A percentile compares a stretch with the other conserved stretches of the same genome.
Evolutionary conservation across 495 filamentous ascomycete species (phyloP).

Genomic region (Xylaria nigripes): DNA sequence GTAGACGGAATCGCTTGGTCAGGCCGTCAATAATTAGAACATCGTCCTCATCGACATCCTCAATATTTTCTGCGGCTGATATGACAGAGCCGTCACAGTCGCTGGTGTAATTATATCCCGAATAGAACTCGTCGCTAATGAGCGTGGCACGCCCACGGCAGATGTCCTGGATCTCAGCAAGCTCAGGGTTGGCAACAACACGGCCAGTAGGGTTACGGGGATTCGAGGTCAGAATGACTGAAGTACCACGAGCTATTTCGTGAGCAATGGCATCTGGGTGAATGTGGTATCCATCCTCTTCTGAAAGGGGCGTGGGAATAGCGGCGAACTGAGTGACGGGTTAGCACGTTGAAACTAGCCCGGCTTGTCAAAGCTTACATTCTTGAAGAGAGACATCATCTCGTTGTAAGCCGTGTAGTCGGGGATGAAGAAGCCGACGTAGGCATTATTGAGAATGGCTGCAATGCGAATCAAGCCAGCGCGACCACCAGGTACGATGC

Average conservation of each 20-base stretch:
- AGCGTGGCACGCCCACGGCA: slow-evolving; percentile 84
- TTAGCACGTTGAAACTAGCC: slow-evolving; percentile 1
- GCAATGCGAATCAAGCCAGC: slow-evolving; percentile 92
- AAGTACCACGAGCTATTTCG: slow-evolving; percentile 78
- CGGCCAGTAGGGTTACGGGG: slow-evolving; percentile 92
- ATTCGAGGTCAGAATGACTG: slow-evolving; percentile 92
- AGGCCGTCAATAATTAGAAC: slow-evolving; percentile 93
- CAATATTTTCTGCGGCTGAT: slow-evolving; percentile 76
- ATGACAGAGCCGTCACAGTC: slow-evolving; percentile 84
- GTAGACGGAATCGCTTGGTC: slow-evolving; percentile 93
- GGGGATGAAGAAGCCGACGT: slow-evolving; percentile 80
- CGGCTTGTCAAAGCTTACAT: slow-evolving; percentile 40
- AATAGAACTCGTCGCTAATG: slow-evolving; percentile 95
- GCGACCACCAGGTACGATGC: slow-evolving; percentile 88
- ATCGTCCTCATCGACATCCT: slow-evolving; percentile 57
- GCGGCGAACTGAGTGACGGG: slow-evolving; percentile 63
- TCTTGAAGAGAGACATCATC: slow-evolving; percentile 89
- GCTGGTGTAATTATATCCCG: slow-evolving; percentile 88
- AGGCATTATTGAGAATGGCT: slow-evolving; percentile 85
- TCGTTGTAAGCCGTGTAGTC: slow-evolving; percentile 83
- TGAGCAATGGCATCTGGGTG: slow-evolving; percentile 86
- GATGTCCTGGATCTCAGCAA: slow-evolving; percentile 83
- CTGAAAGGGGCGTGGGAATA: slow-evolving; percentile 75
- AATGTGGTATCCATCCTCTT: slow-evolving; percentile 82
- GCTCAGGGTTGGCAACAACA: slow-evolving; percentile 69